Evolutionary conservation across 306 rosid genomes (phyloP).

Genomic region (Trifolium pratense): DNA sequence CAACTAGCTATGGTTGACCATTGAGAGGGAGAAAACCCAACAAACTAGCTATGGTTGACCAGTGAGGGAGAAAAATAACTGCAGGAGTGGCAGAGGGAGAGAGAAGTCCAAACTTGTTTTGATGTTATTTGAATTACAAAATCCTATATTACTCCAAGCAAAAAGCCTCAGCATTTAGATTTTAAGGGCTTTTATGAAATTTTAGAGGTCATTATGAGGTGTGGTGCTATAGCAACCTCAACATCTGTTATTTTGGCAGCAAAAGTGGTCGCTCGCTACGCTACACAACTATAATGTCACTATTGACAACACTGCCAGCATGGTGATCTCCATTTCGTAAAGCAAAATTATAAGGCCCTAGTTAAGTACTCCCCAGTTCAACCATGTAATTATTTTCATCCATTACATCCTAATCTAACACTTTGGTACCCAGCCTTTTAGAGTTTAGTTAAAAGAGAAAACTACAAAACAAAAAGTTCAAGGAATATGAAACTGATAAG

Average conservation of each 20-base stretch:
- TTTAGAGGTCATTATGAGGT: neutral
- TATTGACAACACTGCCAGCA: neutral
- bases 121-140: neutral
- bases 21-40: neutral
- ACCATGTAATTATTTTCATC: slow-evolving; percentile 37
- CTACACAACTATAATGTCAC: neutral
- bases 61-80: neutral
- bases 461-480: slow-evolving; percentile 14
- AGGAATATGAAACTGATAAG: slow-evolving; percentile 2
- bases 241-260: neutral
- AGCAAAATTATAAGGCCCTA: neutral
- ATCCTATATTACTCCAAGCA: neutral
- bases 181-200: neutral
- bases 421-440: neutral
- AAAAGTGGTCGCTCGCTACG: neutral
- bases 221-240: neutral
- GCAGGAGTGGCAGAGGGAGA: neutral
- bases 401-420: slow-evolving; percentile 19
- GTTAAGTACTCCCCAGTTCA: neutral
- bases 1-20: no score
- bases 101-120: neutral
- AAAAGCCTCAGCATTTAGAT: neutral
- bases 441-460: slow-evolving; percentile 18
- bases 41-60: neutral
- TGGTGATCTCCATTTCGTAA: slow-evolving; percentile 1